Base-by-base conservation (phyloP, 2,329 filamentous ascomycete species). In the Sporothrix brunneoviolacea region DNA sequence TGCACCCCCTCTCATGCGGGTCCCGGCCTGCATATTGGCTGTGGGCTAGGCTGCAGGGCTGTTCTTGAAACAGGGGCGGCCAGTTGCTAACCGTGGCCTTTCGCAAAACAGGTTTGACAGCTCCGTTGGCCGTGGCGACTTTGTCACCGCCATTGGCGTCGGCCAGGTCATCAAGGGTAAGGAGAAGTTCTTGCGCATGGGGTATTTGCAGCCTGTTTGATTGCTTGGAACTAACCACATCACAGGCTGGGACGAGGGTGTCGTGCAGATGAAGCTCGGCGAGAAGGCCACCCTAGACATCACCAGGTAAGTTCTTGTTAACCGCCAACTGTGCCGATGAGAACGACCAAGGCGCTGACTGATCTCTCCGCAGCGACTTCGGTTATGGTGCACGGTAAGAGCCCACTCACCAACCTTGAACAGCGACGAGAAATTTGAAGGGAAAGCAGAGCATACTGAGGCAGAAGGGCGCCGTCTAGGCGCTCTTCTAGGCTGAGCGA, bases 201-300 rank as follows among this genome's bases (percentile, higher is more conserved):
- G n/a, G n/a, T n/a, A n/a, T 21, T 16, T 10, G 9, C 19, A 16
- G 10, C 4, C 35, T 3, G 4, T 8, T 27, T 18, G n/a, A 7
- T 16, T 15, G 7, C 3, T 38, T 3, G 2, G 27, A 12, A 15
- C 27, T 22, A 24, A 36, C 18, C 15, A 24, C 24, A 32, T 53
- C 22, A 37, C 58, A 90, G 87, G 82, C 60, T 94, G 81, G 89
- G 90, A 89, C 63, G 83, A 95, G 70, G 91, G 86, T 58, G 90
- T 97, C 48, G 71, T 74, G 44, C 74, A 81, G 64, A 96, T 98
- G 91, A 84, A 84, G 65, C 74, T 95, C 53, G 91, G 91, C 66
- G 91, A 97, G 79, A 91, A 88, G 74, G 84, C 89, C 48, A 87
- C 81, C 46, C 76, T 98, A 57, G 85, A 83, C 59, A 96, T 97